Base-by-base conservation (phyloP, 306 rosid genomes). In the Calophaca sinica region DNA sequence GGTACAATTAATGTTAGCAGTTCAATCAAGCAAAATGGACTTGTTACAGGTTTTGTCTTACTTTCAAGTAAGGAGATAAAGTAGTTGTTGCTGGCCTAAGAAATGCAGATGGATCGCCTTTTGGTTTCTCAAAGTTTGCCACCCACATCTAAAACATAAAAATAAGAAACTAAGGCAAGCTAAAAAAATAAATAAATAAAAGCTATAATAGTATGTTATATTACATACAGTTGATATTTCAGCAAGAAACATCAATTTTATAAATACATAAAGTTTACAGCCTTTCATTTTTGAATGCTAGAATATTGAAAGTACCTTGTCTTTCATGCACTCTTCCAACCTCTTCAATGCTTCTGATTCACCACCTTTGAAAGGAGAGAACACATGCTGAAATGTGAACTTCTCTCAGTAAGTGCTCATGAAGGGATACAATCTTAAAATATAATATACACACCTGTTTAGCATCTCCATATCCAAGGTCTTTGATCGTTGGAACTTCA, bases 31-130 rank as follows among this genome's bases (percentile, higher is more conserved):
- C 46, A 67, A 76, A 66, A 44, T 20, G 28, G 72, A 73, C 20
- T 33, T 58, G 20, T 77, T 68, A 61, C 67, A 26, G 59, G 13
- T 26, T 53, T 59, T 63, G 51, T 87, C 97, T 86, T 84, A 94
- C 98, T 85, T 94, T 94, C 83, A 94, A 79, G 78, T 94, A 94
- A 32, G 98, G 98, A 13, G 97, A 94, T 74, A 94, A 82, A 78
- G 88, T 80, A 60, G 98, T 91, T 49, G 98, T 94, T 74, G 92
- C 97, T 14, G 97, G 98, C 73, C 62, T 89, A 11, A 84, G 65
- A 85, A 94, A 94, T 14, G 96, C 91, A 63, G 97, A 88, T 63
- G 98, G 98, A 70, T 91, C 82, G 38, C 98, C 97, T 80, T 94
- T 94, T 31, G 98, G 97, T 78, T 94, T 94, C 86, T 94, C 98